These are phyloP conservation scores for Colletotrichum destructivum DNA, from an alignment of 2,329 filamentous ascomycete genomes.

Conservation along the genomic window DNA sequence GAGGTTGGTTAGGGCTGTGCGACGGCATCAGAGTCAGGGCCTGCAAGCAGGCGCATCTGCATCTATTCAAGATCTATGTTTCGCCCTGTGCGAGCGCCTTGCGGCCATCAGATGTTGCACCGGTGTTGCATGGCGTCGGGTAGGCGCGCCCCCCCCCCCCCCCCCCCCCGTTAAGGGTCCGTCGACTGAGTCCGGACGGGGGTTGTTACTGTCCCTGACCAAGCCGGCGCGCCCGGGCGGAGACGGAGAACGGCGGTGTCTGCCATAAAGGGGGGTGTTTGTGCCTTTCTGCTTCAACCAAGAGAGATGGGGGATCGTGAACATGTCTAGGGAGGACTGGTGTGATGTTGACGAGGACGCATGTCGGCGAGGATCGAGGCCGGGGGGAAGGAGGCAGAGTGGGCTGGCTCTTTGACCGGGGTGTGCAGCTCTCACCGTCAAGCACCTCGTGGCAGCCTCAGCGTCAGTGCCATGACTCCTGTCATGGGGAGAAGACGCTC, in stretches of 20 bases:
- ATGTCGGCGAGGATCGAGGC: conserved; percentile 20
- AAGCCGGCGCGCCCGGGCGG: background rate
- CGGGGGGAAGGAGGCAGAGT: background rate
- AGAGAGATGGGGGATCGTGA: conserved; percentile 11
- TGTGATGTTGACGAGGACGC: conserved; percentile 18
- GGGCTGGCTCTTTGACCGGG: conserved; percentile 14
- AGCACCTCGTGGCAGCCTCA: conserved; percentile 29
- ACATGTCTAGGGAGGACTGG: conserved; percentile 5
- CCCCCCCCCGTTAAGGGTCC: too few relatives aligned
- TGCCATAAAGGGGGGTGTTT: background rate
- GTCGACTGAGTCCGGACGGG: too few relatives aligned
- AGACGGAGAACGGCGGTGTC: background rate
- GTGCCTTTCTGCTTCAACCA: background rate
- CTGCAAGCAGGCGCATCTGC: conserved; percentile 45
- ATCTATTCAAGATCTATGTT: conserved; percentile 47
- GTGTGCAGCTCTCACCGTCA: conserved; percentile 5
- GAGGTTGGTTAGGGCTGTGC: conserved; percentile 28
- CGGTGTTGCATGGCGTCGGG: conserved; percentile 5
- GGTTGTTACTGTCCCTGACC: background rate
- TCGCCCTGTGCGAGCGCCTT: conserved; percentile 26
- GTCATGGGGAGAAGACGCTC: conserved; percentile 1
- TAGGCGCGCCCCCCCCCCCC: too few relatives aligned
- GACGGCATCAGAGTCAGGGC: conserved; percentile 40
- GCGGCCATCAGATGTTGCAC: background rate
- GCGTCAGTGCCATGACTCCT: conserved; percentile 3